Evolutionary conservation across 441 rosid genomes (phyloP), one percentile per base, ranked within the genome.

Genomic region (Gossypium gossypioides): DNA sequence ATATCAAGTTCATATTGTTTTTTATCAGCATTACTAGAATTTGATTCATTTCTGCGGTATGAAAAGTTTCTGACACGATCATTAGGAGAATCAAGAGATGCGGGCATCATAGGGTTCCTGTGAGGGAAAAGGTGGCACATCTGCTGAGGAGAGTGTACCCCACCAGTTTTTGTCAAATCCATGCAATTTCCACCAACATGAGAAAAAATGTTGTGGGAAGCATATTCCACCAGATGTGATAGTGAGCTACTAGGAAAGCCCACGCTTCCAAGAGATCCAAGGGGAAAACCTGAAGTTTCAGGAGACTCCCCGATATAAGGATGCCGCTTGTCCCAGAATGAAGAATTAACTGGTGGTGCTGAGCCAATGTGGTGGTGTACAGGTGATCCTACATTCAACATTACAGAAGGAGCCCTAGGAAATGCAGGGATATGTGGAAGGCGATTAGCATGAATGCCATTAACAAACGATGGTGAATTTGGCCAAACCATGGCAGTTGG

Each of bases 331-430:
- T 88, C 93, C 93, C 93, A 88, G 72, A 83, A 79, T 69, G 87
- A 79, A 21, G 86, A 83, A 79, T 88, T 86, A 72, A 85, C 83
- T 22, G 84, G 84, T 2, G 91, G 91, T 4, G 88, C 88, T 15
- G 93, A 87, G 72, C 93, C 93, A 76, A 87, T 82, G 72, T 86
- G 88, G 77, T 85, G 91, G 72, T 84, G 85, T 76, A 78, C 84
- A 73, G 91, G 88, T 16, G 88, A 83, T 52, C 79, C 79, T 54
- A 83, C 69, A 71, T 83, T 85, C 79, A 86, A 76, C 85, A 86
- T 76, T 42, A 85, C 75, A 66, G 86, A 67, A 24, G 89, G 87
- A 61, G 82, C 83, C 76, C 88, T 75, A 64, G 86, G 84, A 82
- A 82, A 80, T 72, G 83, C 86, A 55, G 86, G 77, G 73, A 84